These are phyloP conservation scores for Russula ochroleuca DNA, from an alignment of 768 basidiomycete genomes.

Conservation along the genomic window DNA sequence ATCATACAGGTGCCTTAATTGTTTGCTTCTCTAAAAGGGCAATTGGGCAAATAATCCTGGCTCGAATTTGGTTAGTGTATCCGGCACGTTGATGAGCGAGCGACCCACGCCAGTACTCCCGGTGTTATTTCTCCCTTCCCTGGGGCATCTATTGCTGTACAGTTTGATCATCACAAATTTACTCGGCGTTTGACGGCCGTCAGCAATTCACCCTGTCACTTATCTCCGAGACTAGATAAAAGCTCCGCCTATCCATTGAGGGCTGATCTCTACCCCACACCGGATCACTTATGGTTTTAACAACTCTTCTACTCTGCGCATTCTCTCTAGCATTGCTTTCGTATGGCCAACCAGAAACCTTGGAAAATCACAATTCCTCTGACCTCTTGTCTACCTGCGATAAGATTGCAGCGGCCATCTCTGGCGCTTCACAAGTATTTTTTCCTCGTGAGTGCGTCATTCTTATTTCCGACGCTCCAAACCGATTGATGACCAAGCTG, in stretches of 20 bases:
- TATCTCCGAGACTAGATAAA: background rate
- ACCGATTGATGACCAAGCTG: background rate
- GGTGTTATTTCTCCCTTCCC: too few species aligned
- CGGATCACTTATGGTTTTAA: background rate
- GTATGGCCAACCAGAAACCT: background rate
- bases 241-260: background rate
- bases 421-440: conserved; percentile 1
- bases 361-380: background rate
- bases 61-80: too few species aligned
- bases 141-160: too few species aligned
- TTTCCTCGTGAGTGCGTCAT: background rate
- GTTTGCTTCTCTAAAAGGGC: too few species aligned
- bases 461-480: background rate
- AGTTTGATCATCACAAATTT: too few species aligned
- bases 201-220: background rate
- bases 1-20: too few species aligned
- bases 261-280: background rate
- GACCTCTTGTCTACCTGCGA: background rate
- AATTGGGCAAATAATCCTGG: too few species aligned
- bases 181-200: too few species aligned
- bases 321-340: background rate
- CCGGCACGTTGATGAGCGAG: too few species aligned
- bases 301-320: background rate
- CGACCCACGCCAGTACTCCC: too few species aligned
- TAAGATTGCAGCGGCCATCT: background rate